phyloP scores from a whole-genome alignment of 306 rosid genomes.

The Quercus glauca region DNA sequence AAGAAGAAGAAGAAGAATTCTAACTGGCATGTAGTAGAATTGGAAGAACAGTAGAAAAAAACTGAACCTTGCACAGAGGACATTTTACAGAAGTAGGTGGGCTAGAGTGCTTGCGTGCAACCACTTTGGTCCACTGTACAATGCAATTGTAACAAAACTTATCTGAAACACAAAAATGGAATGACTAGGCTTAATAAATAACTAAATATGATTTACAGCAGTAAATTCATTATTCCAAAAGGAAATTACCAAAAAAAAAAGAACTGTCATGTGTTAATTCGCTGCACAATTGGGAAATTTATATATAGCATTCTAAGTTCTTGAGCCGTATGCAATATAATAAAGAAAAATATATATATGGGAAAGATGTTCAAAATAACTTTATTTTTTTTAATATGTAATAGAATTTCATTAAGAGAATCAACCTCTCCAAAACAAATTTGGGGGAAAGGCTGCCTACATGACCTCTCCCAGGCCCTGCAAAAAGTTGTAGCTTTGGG shows the following conservation, averaged over 20 bases:
- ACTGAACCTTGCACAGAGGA: constrained; percentile 88
- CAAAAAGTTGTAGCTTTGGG: no score
- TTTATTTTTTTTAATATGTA: neutral
- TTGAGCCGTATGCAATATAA: neutral
- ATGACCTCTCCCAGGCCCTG: no score
- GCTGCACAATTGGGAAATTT: neutral
- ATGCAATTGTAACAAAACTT: constrained; percentile 84
- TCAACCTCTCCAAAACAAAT: no score
- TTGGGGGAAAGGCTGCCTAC: no score
- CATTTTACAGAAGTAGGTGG: constrained; percentile 60
- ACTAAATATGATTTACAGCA: neutral
- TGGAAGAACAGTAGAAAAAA: constrained; percentile 1
- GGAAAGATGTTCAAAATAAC: neutral
- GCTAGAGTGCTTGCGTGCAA: constrained; percentile 46
- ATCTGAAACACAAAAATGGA: constrained; percentile 51
- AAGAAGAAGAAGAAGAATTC: neutral
- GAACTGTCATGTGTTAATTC: neutral
- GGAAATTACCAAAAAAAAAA: neutral
- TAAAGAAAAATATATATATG: neutral
- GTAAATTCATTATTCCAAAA: neutral
- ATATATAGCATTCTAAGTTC: neutral
- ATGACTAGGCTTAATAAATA: neutral
- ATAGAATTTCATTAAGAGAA: no score
- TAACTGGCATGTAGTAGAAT: neutral
- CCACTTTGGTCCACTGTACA: constrained; percentile 81